Base-by-base conservation (phyloP, 495 filamentous ascomycete genomes). In the Bryoglossum gracile region DNA sequence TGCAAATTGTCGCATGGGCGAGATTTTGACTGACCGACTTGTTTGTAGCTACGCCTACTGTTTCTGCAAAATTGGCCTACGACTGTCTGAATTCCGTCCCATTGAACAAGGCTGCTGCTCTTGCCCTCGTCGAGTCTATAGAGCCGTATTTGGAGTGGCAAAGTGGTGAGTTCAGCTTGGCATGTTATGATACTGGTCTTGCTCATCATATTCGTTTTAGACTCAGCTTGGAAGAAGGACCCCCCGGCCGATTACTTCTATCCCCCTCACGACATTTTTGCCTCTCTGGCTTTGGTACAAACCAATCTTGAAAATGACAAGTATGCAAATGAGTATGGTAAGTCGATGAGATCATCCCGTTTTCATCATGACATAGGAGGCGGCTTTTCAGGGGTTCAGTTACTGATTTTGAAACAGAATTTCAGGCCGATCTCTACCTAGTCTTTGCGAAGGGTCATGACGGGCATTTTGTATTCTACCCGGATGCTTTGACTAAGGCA, bases 11-110 rank as follows among this genome's bases (percentile, higher is more conserved):
- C n/a, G n/a, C n/a, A n/a, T n/a, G n/a, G n/a, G n/a, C n/a, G n/a
- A n/a, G n/a, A n/a, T n/a, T n/a, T n/a, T n/a, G n/a, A n/a, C n/a
- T 32, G 32, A 35, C 36, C 48, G 8, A 39, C 11, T 2, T 8
- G 1, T 23, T 36, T 26, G 4, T 36, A 60, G 57, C 46, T 32
- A 51, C 53, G 10, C 57, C 53, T 3, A 50, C 48, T 16, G 58
- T 73, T 16, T 54, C 65, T 32, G 72, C 69, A 14, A 53, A 55
- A 30, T 53, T 70, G 13, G 72, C 68, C 1, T 59, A 69, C 43
- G 66, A 66, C 9, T 75, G 72, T 55, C 57, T 73, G 23, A 69
- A 65, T 14, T 68, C 69, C 2, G 68, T 75, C 13, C 68, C 70
- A 2, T 59, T 73, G 37, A 22, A 67, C 37, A 67, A 68, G 53